phyloP scores from a whole-genome alignment of 805 yeast genomes.

The Candida silvicultrix region DNA sequence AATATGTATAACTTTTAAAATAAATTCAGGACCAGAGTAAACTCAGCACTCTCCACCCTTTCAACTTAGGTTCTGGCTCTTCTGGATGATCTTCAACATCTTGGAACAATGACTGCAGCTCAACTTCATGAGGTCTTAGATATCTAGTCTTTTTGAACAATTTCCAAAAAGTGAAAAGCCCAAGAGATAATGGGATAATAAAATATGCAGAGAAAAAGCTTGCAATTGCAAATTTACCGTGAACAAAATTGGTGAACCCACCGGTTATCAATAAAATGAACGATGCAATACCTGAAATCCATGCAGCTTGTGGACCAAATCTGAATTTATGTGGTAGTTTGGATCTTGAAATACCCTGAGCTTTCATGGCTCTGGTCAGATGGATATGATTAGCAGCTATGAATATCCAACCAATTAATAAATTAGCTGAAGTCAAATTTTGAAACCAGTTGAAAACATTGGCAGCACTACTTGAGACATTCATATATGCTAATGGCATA shows the following conservation, averaged over 20 bases:
- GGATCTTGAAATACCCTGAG: conserved; percentile 25
- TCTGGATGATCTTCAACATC: conserved; percentile 28
- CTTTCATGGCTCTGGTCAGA: conserved; percentile 31
- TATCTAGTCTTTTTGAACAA: conserved; percentile 25
- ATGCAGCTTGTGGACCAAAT: conserved; percentile 22
- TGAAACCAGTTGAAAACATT: conserved; percentile 32
- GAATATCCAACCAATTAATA: conserved; percentile 26
- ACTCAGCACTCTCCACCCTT: conserved; percentile 15
- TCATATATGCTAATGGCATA: conserved; percentile 32
- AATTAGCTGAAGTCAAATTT: conserved; percentile 24
- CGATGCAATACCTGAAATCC: conserved; percentile 25
- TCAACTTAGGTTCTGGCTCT: conserved; percentile 12
- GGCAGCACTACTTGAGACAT: conserved; percentile 20
- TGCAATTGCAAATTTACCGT: conserved; percentile 21
- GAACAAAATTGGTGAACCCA: conserved; percentile 29
- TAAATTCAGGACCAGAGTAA: background rate
- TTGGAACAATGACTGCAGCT: conserved; percentile 27
- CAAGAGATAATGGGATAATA: conserved; percentile 22
- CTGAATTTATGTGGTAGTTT: conserved; percentile 11
- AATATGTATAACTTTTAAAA: too few relatives aligned
- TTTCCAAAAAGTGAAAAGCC: conserved; percentile 28
- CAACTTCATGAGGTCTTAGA: conserved; percentile 32
- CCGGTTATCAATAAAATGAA: conserved; percentile 26
- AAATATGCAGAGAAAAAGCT: conserved; percentile 15
- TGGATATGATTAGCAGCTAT: conserved; percentile 27